A percentile compares a stretch with the other conserved stretches of the same genome.
These are phyloP conservation scores for Fusarium sarcochroum DNA, from an alignment of 2,329 filamentous ascomycete species.

Conservation along the genomic window DNA sequence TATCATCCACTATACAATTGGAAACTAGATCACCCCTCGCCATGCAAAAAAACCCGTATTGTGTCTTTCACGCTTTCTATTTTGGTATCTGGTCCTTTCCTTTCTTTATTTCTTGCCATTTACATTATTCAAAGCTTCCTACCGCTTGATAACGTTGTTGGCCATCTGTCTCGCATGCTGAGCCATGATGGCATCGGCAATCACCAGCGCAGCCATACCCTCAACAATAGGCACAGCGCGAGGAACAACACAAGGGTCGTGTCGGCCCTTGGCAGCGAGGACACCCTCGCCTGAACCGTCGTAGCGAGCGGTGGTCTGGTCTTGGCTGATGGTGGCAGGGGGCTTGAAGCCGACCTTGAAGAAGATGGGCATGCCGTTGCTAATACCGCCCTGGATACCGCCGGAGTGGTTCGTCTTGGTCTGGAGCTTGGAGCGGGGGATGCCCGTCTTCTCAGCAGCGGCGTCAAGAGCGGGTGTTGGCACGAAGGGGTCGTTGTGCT, in stretches of 20 bases:
- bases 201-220: constrained; percentile 88
- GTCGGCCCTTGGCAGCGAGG: constrained; percentile 91
- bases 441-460: constrained; percentile 60
- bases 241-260: constrained; percentile 94
- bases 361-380: constrained; percentile 93
- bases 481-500: constrained; percentile 83
- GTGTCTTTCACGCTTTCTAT: constrained; percentile 23
- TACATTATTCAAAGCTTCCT: constrained; percentile 1
- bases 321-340: constrained; percentile 91
- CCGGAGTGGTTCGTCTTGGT: constrained; percentile 97
- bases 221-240: constrained; percentile 91
- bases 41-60: constrained; percentile 26
- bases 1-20: constrained; percentile 10
- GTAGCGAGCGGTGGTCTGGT: constrained; percentile 87
- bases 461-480: constrained; percentile 58
- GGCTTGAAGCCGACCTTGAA: constrained; percentile 97
- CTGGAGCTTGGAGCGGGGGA: constrained; percentile 67
- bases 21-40: constrained; percentile 27
- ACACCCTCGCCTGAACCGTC: constrained; percentile 78
- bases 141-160: constrained; percentile 22
- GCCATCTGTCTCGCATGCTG: constrained; percentile 76
- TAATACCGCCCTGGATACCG: constrained; percentile 95
- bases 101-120: not conserved
- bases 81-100: constrained; percentile 30
- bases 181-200: constrained; percentile 89